Conservation (phyloP, 495 filamentous ascomycete species). For the Delitschia confertaspora region DNA sequence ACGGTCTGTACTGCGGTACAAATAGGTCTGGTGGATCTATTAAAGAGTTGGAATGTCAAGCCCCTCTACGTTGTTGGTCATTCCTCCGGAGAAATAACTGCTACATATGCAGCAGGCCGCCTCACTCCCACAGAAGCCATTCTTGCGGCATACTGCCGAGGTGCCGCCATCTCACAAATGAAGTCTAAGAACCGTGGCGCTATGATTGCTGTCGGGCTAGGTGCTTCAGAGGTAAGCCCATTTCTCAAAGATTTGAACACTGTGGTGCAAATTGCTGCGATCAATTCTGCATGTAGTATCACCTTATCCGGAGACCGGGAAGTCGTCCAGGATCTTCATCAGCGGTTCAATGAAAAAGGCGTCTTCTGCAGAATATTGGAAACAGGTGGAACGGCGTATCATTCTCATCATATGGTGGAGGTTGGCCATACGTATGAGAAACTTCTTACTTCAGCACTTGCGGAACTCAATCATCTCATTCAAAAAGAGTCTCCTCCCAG, state of each 20-base stretch:
- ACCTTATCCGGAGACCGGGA: slow-evolving; percentile 10
- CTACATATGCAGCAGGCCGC: slow-evolving; percentile 12
- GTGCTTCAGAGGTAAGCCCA: neutral
- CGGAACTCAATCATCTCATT: too few relatives aligned
- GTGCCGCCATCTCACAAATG: neutral
- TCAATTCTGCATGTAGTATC: slow-evolving; percentile 16
- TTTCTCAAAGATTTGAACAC: neutral
- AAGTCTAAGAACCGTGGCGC: slow-evolving; percentile 1
- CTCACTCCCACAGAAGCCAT: slow-evolving; percentile 12
- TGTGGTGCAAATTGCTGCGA: slow-evolving; percentile 5
- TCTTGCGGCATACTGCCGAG: slow-evolving; percentile 8
- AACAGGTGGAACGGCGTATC: slow-evolving; percentile 18
- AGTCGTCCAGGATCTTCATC: neutral
- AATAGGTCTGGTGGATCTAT: slow-evolving; percentile 14
- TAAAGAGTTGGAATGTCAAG: slow-evolving; percentile 1
- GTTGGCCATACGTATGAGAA: slow-evolving; percentile 3
- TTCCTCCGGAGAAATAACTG: slow-evolving; percentile 21
- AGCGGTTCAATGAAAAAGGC: neutral
- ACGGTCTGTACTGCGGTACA: slow-evolving; percentile 19
- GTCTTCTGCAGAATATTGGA: slow-evolving; percentile 5
- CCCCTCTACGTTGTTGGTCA: slow-evolving; percentile 2
- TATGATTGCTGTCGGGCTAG: slow-evolving; percentile 15
- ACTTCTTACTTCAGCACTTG: neutral
- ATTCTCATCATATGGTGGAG: slow-evolving; percentile 14
- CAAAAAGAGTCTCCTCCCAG: neutral